Conservation (phyloP, 2,329 filamentous ascomycete genomes). For the Stylonectria norvegica region DNA sequence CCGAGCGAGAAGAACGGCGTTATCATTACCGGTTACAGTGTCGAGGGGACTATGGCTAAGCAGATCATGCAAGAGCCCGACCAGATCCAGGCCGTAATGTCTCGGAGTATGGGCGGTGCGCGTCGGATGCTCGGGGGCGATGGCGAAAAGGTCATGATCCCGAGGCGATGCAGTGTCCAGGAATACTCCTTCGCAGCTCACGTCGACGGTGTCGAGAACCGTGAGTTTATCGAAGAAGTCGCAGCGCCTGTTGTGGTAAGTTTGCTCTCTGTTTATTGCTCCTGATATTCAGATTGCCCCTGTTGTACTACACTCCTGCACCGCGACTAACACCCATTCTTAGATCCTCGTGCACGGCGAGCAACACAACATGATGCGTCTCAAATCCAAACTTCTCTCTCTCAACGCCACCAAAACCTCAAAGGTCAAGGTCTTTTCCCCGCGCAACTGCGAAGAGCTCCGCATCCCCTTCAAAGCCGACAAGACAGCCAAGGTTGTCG, state of each 20-base stretch:
- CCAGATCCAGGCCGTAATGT: conserved; percentile 92
- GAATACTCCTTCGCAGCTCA: conserved; percentile 96
- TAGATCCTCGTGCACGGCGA: conserved; percentile 96
- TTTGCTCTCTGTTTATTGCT: conserved; percentile 24
- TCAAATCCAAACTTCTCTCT: conserved; percentile 93
- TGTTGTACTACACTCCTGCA: too few relatives aligned
- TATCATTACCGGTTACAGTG: conserved; percentile 96
- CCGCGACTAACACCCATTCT: conserved; percentile 8
- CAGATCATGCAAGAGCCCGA: conserved; percentile 93
- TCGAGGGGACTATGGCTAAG: conserved; percentile 98
- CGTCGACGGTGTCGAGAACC: conserved; percentile 92
- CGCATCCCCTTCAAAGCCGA: conserved; percentile 93
- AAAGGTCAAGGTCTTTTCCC: conserved; percentile 90
- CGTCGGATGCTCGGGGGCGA: conserved; percentile 63
- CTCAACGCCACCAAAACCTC: conserved; percentile 76
- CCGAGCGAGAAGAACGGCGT: conserved; percentile 97
- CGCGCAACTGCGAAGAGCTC: conserved; percentile 91
- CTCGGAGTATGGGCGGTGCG: conserved; percentile 61
- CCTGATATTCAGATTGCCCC: too few relatives aligned
- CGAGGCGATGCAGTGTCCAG: conserved; percentile 84
- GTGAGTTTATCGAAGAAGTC: conserved; percentile 95
- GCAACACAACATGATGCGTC: conserved; percentile 94
- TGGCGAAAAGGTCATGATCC: conserved; percentile 86
- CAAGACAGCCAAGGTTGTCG: conserved; percentile 94
- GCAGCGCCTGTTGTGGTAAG: conserved; percentile 86